Evolutionary conservation across 2,329 filamentous ascomycete species (phyloP), one percentile per base, ranked within the genome.

Genomic region (Cadophora sp.): DNA sequence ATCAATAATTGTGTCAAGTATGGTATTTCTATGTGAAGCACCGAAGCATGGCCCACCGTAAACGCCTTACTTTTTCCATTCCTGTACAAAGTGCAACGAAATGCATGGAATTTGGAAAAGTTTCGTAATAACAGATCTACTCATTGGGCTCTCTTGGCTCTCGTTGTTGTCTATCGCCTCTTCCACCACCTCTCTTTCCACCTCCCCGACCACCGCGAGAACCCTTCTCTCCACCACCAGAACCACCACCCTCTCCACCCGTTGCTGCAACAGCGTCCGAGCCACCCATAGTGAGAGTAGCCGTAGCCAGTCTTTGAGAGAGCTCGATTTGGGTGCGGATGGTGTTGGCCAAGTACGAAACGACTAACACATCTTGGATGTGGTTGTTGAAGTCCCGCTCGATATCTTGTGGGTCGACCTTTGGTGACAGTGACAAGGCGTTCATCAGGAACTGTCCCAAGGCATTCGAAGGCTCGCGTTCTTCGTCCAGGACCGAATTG

Each of bases 321-420:
- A 99, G 89, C 78, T 98, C 96, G 83, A 99, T 97, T 84, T 99
- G 96, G 74, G 95, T 98, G 81, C 95, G 93, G 82, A 98, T 97
- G 73, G 94, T 97, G 86, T 98, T 99, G 80, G 96, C 94, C 72
- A 99, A 87, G 84, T 99, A 99, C 73, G 94, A 97, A 76, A 99
- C 94, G 80, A 98, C 94, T 73, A 99, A 89, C 69, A 99, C 94
- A 80, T 99, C 96, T 84, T 99, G 96, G 81, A 99, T 94, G 84
- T 99, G 96, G 85, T 97, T 97, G 89, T 99, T 99, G 88, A 99
- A 99, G 84, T 98, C 94, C 79, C 91, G 87, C 86, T 99, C 96
- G 78, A 99, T 94, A 79, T 96, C 91, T 69, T 89, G 87, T 45
- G 91, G 84, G 76, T 97, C 93, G 69, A 98, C 96, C 87, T 98